Base-by-base conservation (phyloP, 495 filamentous ascomycete species). In the Penicillium riverlandense region DNA sequence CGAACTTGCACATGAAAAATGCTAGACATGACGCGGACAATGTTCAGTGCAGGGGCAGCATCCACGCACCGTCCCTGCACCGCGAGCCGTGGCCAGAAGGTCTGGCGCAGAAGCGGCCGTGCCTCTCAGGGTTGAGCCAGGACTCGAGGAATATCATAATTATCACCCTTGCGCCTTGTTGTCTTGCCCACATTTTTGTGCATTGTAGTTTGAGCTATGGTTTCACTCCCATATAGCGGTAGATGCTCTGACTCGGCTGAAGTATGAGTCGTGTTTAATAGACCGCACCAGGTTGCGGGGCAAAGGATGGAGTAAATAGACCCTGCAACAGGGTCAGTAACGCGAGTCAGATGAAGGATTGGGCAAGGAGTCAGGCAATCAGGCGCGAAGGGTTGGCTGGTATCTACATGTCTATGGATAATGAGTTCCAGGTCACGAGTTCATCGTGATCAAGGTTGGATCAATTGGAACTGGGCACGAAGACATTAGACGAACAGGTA, bases 121-220 rank as follows among this genome's bases (percentile, higher is more conserved):
- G 27, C 42, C 35, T 32, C 31, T 11, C 38, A 30, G 13, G 51
- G 43, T 22, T 22, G 22, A 4, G 4, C 22, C 22, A 27, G 43
- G 50, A 50, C 22, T 47, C 35, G 7, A 36, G 8, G 29, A 46
- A 51, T 44, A 54, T 54, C 52, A 54, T 54, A 39, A 22, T 33
- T 38, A 31, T 6, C 36, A 37, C 51, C 51, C 51, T 54, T 54
- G 37, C 51, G 43, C 44, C 40, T 32, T 16, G 38, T 12, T 22
- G 37, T 22, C 22, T 22, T 22, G 22, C 22, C 22, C 2, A 22
- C 2, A 22, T 22, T 22, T 22, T 22, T 22, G 22, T 22, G 22
- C 22, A 22, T 22, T 22, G 22, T 22, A 22, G 2, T 22, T 22
- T 22, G 22, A 22, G 4, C 4, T 22, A 22, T 22, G 22, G 22